phyloP scores from a whole-genome alignment of 257 asterid species.

The Henckelia pumila region DNA sequence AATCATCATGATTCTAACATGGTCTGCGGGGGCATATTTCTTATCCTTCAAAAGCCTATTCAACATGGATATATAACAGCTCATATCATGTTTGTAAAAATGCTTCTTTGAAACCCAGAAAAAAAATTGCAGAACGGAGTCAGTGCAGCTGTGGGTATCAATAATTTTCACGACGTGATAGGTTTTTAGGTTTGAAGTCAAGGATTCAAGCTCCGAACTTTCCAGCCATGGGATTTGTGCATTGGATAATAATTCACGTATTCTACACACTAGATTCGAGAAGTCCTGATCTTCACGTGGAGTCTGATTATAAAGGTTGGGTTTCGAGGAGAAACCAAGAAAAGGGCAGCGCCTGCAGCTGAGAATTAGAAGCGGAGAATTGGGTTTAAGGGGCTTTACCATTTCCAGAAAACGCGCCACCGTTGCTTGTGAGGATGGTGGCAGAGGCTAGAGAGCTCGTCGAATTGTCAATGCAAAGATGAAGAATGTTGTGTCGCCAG shows the following conservation, averaged over 20 bases:
- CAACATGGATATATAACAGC: constrained; percentile 72
- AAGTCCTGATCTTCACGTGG: constrained; percentile 10
- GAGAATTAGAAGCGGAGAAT: constrained; percentile 26
- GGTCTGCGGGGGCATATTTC: constrained; percentile 64
- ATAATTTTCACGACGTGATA: constrained; percentile 55
- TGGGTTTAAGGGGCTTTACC: constrained; percentile 61
- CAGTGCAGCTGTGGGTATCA: constrained; percentile 40
- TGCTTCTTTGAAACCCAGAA: constrained; percentile 79
- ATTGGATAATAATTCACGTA: constrained; percentile 55
- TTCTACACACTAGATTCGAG: constrained; percentile 37
- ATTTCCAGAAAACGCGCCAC: constrained; percentile 44
- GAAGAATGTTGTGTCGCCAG: constrained; percentile 28
- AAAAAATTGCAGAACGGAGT: constrained; percentile 58
- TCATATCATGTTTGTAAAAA: constrained; percentile 73
- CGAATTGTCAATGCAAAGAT: constrained; percentile 25
- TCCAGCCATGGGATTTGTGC: constrained; percentile 50
- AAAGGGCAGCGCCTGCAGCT: constrained; percentile 26
- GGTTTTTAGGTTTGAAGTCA: constrained; percentile 57
- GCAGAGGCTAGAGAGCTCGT: constrained; percentile 34
- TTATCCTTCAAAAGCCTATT: constrained; percentile 62
- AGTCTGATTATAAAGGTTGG: constrained; percentile 22
- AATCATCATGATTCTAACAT: constrained; percentile 74
- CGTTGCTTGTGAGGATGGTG: constrained; percentile 27
- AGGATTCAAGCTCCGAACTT: constrained; percentile 53
- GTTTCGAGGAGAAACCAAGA: constrained; percentile 40